Evolutionary conservation across 2,329 filamentous ascomycete species (phyloP).

Genomic region (Calycina herbarum): DNA sequence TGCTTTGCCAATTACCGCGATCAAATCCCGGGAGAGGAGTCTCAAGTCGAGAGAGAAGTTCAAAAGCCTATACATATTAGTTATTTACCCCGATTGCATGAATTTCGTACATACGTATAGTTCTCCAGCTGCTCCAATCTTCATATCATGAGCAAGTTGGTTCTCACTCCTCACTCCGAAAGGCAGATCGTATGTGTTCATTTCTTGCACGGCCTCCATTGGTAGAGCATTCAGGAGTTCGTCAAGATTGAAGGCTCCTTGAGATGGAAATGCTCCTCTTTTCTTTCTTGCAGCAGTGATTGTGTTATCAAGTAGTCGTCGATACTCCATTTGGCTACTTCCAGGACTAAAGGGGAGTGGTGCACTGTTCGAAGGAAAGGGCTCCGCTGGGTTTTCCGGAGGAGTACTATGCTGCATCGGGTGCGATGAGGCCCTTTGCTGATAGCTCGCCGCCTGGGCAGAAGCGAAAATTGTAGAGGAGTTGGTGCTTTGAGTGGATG

Average conservation of each 20-base stretch:
- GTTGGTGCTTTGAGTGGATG: conserved; percentile 7
- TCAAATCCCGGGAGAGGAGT: conserved; percentile 40
- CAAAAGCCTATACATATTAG: conserved; percentile 42
- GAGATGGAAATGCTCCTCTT: conserved; percentile 14
- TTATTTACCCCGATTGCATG: conserved; percentile 5
- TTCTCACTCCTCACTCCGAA: conserved; percentile 21
- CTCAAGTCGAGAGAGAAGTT: conserved; percentile 33
- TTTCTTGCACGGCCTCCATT: conserved; percentile 7
- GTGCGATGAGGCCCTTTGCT: conserved; percentile 2
- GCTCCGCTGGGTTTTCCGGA: background rate
- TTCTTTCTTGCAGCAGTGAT: conserved; percentile 12
- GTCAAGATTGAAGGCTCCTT: conserved; percentile 15
- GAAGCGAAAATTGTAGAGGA: conserved; percentile 10
- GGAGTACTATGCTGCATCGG: conserved; percentile 4
- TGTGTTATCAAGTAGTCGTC: conserved; percentile 8
- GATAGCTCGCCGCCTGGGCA: conserved; percentile 12
- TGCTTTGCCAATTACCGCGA: conserved; percentile 49
- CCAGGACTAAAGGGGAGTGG: conserved; percentile 11
- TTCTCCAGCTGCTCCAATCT: conserved; percentile 32
- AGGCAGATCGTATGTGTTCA: background rate
- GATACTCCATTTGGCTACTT: conserved; percentile 11
- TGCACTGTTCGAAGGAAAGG: background rate
- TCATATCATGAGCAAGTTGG: conserved; percentile 23
- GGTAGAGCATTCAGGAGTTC: conserved; percentile 17
- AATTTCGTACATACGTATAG: conserved; percentile 28